Evolutionary conservation across 2,329 filamentous ascomycete genomes (phyloP).

Genomic region (Cladosporium colombiae): DNA sequence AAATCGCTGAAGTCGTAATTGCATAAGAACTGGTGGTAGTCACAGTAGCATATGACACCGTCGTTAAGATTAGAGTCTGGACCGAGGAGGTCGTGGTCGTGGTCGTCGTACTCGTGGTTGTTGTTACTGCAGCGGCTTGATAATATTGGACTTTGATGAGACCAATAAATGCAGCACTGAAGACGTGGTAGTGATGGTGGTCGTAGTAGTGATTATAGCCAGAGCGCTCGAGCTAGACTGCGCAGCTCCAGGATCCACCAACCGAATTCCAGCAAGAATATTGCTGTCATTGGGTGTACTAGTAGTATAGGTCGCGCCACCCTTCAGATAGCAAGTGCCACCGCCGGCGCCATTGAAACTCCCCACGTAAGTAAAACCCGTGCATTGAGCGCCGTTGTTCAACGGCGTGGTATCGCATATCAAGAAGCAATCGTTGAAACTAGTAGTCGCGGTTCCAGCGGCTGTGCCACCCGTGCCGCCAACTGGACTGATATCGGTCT

Average conservation of each 20-base stretch:
- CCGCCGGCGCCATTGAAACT: background rate
- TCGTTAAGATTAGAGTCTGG: slow-evolving; percentile 7
- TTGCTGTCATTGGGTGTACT: background rate
- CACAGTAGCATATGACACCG: slow-evolving; percentile 5
- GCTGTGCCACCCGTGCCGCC: background rate
- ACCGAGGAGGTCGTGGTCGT: background rate
- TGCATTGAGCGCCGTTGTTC: background rate
- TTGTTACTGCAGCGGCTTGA: background rate
- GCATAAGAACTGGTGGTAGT: slow-evolving; percentile 6
- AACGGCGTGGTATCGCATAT: background rate
- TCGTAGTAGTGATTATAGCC: background rate
- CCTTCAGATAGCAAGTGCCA: background rate
- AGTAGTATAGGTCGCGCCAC: background rate
- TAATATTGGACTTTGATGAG: too few species aligned
- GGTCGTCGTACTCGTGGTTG: background rate
- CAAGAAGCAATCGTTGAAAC: background rate
- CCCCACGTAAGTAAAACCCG: background rate
- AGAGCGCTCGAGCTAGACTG: background rate
- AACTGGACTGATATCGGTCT: background rate
- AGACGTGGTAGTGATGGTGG: background rate
- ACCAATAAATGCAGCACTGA: too few species aligned
- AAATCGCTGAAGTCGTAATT: slow-evolving; percentile 7
- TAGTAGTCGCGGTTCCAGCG: background rate
- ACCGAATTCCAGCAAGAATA: background rate
- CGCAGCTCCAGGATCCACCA: background rate